phyloP scores from a whole-genome alignment of 1,139 yeast genomes.

The Geotrichum aggregatum region DNA sequence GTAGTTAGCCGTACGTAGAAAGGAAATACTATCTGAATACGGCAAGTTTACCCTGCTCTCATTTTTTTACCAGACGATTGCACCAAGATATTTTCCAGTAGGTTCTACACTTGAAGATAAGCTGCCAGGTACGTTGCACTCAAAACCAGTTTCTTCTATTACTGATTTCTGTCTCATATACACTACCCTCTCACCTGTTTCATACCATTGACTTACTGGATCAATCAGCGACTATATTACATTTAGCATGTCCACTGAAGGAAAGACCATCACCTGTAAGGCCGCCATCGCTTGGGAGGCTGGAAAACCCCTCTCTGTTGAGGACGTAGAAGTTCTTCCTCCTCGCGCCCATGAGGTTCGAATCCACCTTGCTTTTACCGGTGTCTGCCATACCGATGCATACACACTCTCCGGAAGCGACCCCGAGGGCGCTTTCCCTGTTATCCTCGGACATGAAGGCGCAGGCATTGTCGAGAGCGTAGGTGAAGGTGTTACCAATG shows the following conservation, averaged over 20 bases:
- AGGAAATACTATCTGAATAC: too few species aligned
- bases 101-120: neutral
- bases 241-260: constrained; percentile 21
- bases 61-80: too few species aligned
- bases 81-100: too few species aligned
- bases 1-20: too few species aligned
- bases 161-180: neutral
- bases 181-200: neutral
- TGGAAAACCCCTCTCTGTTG: constrained; percentile 70
- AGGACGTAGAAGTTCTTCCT: constrained; percentile 83
- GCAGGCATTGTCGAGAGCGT: constrained; percentile 91
- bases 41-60: too few species aligned
- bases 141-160: neutral
- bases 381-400: constrained; percentile 98
- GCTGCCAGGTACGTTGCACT: too few species aligned
- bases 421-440: constrained; percentile 94
- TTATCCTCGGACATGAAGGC: constrained; percentile 89
- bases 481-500: constrained; percentile 88
- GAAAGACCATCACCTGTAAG: constrained; percentile 75
- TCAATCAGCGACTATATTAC: neutral
- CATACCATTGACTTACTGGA: constrained; percentile 1
- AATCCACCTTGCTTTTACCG: constrained; percentile 79
- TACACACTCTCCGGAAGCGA: constrained; percentile 91
- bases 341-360: constrained; percentile 98
- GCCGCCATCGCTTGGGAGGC: constrained; percentile 99